Evolutionary conservation across 768 basidiomycete species (phyloP).

Genomic region (Flagelloscypha sp.): DNA sequence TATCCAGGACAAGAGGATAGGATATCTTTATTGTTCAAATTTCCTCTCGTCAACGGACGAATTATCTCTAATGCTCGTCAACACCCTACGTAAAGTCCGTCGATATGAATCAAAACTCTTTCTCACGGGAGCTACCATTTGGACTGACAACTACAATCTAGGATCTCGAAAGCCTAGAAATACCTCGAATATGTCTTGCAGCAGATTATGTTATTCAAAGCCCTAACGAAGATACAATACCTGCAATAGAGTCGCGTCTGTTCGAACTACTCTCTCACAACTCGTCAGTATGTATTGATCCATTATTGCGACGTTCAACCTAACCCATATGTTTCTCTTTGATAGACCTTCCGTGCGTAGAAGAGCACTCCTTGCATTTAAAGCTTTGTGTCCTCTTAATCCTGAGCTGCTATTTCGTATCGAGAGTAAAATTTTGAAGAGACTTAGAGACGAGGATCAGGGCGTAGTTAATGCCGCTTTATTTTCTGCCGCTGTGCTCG

Average conservation of each 20-base stretch:
- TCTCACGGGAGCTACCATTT: not conserved
- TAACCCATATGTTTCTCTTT: conserved; percentile 8
- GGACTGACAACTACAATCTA: conserved; percentile 18
- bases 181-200: conserved; percentile 60
- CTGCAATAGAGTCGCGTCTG: conserved; percentile 63
- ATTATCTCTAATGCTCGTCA: conserved; percentile 75
- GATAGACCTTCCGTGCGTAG: conserved; percentile 50
- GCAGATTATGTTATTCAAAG: conserved; percentile 58
- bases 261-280: conserved; percentile 60
- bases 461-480: conserved; percentile 41
- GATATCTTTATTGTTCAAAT: conserved; percentile 71
- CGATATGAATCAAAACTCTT: not conserved
- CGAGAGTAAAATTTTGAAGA: conserved; percentile 26
- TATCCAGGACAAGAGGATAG: conserved; percentile 60
- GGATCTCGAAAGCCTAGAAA: conserved; percentile 60
- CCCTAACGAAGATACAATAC: conserved; percentile 60
- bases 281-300: conserved; percentile 55
- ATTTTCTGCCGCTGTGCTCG: conserved; percentile 19
- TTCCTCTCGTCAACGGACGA: conserved; percentile 65
- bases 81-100: conserved; percentile 72
- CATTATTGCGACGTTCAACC: conserved; percentile 2
- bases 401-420: conserved; percentile 37
- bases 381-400: conserved; percentile 40
- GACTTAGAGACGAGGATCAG: conserved; percentile 35
- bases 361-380: conserved; percentile 53